phyloP scores from a whole-genome alignment of 2,329 filamentous ascomycete genomes.

The Hypoxylon sp. region DNA sequence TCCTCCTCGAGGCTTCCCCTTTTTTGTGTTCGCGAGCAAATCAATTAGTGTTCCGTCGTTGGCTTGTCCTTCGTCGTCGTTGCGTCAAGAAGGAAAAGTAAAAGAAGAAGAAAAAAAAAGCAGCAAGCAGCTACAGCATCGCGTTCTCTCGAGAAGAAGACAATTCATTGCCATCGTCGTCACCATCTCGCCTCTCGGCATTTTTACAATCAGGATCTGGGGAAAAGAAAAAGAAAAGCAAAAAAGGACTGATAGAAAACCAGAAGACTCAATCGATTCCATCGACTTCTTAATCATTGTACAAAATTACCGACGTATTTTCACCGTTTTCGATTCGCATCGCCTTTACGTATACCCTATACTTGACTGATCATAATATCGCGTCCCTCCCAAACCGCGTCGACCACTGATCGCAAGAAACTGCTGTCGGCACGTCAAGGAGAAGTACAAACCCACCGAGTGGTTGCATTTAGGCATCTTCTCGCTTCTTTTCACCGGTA shows the following conservation, averaged over 20 bases:
- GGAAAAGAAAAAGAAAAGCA: conserved; percentile 52
- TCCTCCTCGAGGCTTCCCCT: conserved; percentile 52
- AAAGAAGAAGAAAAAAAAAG: conserved; percentile 43
- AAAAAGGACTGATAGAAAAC: conserved; percentile 46
- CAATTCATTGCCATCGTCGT: conserved; percentile 44
- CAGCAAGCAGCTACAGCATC: conserved; percentile 45
- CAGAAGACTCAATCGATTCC: conserved; percentile 42
- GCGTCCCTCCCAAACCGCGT: conserved; percentile 43
- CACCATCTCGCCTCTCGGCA: conserved; percentile 38
- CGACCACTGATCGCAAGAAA: conserved; percentile 32
- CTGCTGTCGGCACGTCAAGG: conserved; percentile 20
- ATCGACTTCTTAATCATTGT: conserved; percentile 56
- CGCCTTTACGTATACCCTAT: conserved; percentile 49
- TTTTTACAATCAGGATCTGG: conserved; percentile 46
- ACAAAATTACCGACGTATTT: conserved; percentile 54
- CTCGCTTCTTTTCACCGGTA: conserved; percentile 31
- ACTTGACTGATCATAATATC: conserved; percentile 48
- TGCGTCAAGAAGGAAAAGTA: conserved; percentile 48
- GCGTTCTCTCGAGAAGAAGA: conserved; percentile 52
- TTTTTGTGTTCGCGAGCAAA: conserved; percentile 50
- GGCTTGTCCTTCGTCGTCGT: conserved; percentile 49
- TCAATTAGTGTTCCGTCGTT: conserved; percentile 50
- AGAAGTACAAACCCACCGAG: conserved; percentile 25
- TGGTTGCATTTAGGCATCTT: conserved; percentile 33
- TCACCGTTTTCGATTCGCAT: conserved; percentile 49